These are phyloP conservation scores for Populus tomentosa DNA, from an alignment of 441 rosid species.

Conservation along the genomic window DNA sequence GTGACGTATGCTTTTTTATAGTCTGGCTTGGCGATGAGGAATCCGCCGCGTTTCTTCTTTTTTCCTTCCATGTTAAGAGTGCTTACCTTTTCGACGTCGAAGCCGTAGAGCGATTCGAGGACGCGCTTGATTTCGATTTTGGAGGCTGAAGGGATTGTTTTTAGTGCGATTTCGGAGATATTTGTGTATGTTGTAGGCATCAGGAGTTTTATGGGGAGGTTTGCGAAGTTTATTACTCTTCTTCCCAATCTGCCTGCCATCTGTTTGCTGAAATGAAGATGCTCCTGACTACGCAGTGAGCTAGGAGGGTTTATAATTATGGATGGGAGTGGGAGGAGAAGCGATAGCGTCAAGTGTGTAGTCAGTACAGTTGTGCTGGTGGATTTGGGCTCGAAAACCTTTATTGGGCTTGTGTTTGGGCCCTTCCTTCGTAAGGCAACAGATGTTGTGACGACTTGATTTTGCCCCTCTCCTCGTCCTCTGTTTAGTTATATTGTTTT, in stretches of 20 bases:
- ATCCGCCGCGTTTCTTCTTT: constrained; percentile 83
- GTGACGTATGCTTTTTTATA: constrained; percentile 91
- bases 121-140: constrained; percentile 90
- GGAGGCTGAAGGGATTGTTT: constrained; percentile 74
- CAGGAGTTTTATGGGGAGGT: constrained; percentile 76
- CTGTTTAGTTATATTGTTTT: background rate
- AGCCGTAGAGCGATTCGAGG: constrained; percentile 76
- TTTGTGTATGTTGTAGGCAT: constrained; percentile 49
- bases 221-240: constrained; percentile 73
- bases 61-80: constrained; percentile 91
- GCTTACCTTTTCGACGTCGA: constrained; percentile 70
- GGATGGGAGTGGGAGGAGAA: background rate
- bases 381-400: background rate
- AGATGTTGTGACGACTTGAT: background rate
- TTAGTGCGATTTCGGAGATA: constrained; percentile 67
- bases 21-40: constrained; percentile 68
- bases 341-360: background rate
- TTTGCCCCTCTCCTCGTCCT: background rate
- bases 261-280: background rate
- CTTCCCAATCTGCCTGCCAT: constrained; percentile 78
- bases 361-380: background rate
- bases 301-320: no score
- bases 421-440: background rate
- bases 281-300: no score
- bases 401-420: background rate